Evolutionary conservation across 2,329 filamentous ascomycete species (phyloP).

Genomic region (Clonostachys chloroleuca): DNA sequence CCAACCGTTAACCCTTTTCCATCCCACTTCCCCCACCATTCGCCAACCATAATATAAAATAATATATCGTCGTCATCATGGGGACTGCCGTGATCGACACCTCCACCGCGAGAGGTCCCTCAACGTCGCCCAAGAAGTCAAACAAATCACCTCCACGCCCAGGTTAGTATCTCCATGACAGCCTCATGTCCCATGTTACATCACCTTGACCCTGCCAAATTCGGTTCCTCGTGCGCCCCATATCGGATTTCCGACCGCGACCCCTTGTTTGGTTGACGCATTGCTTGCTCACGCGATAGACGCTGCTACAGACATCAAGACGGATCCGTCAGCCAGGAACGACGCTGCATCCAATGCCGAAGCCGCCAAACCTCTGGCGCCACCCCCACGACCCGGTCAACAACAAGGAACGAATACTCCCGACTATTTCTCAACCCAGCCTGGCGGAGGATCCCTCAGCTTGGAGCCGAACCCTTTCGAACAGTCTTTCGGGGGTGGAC

Average conservation of each 20-base stretch:
- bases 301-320: constrained; percentile 38
- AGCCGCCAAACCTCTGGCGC: constrained; percentile 61
- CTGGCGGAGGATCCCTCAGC: constrained; percentile 48
- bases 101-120: constrained; percentile 29
- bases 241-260: neutral
- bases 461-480: constrained; percentile 96
- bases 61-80: constrained; percentile 46
- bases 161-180: constrained; percentile 28
- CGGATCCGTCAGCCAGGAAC: constrained; percentile 38
- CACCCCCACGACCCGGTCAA: constrained; percentile 62
- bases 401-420: constrained; percentile 46
- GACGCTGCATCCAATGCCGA: constrained; percentile 52
- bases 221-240: no score
- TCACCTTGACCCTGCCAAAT: neutral
- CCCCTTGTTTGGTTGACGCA: constrained; percentile 1
- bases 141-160: constrained; percentile 33
- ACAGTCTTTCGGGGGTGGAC: constrained; percentile 73
- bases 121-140: constrained; percentile 43
- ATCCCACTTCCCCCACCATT: constrained; percentile 19
- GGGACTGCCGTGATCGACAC: constrained; percentile 35
- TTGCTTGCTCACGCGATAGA: constrained; percentile 20
- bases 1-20: constrained; percentile 6
- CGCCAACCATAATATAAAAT: constrained; percentile 14
- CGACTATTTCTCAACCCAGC: constrained; percentile 65
- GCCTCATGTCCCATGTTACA: neutral